These are phyloP conservation scores for Poa pratensis DNA, from an alignment of 176 grass and related monocot species.

Conservation along the genomic window DNA sequence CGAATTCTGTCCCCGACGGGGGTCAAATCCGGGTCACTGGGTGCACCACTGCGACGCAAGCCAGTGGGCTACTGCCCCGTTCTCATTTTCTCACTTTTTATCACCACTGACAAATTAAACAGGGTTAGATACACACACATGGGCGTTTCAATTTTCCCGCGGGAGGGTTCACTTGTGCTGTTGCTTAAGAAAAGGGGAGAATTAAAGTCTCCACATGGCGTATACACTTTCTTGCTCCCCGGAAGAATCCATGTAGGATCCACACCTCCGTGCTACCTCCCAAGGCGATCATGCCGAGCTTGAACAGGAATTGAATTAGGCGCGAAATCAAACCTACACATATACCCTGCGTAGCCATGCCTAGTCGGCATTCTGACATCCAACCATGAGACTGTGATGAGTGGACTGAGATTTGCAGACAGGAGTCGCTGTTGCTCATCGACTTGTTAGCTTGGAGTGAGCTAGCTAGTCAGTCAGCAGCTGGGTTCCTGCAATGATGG, in stretches of 20 bases:
- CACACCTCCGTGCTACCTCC: background rate
- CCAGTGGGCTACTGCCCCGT: no score
- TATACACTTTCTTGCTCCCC: conserved; percentile 44
- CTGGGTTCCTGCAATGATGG: conserved; percentile 25
- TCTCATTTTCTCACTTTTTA: no score
- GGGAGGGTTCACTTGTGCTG: no score
- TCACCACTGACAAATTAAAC: background rate
- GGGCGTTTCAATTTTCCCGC: background rate
- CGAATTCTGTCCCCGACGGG: no score
- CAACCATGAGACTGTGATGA: background rate
- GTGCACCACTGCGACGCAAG: no score
- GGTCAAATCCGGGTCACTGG: no score
- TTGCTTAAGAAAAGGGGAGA: conserved; percentile 26
- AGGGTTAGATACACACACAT: background rate
- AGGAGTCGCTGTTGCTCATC: conserved; percentile 13
- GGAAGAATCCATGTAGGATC: conserved; percentile 37
- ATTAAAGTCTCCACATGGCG: conserved; percentile 50
- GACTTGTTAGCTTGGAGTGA: background rate
- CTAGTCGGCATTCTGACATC: background rate
- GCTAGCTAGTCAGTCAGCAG: background rate
- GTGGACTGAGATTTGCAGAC: conserved; percentile 5
- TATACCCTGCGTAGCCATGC: background rate
- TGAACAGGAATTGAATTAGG: background rate
- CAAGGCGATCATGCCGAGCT: background rate
- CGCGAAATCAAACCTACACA: background rate